Conservation (phyloP, 768 basidiomycete genomes). For the Psilocybe cubensis region DNA sequence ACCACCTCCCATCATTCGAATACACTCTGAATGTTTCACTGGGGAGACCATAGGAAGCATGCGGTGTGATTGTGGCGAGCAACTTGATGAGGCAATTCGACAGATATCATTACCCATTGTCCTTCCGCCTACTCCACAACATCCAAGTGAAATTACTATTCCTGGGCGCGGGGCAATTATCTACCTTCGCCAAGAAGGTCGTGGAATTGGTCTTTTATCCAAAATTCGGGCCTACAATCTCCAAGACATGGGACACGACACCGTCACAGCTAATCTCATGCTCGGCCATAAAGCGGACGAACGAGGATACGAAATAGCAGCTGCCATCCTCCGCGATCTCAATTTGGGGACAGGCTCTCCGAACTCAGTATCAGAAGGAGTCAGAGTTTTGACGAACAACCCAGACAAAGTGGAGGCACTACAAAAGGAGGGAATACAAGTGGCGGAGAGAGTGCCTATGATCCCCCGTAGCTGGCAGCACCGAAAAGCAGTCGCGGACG, state of each 20-base stretch:
- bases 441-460: slow-evolving; percentile 91
- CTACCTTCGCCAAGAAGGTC: slow-evolving; percentile 96
- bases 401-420: slow-evolving; percentile 95
- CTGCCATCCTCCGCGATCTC: slow-evolving; percentile 86
- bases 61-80: slow-evolving; percentile 99
- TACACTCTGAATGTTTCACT: slow-evolving; percentile 99
- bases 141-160: slow-evolving; percentile 43
- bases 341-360: slow-evolving; percentile 60
- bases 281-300: slow-evolving; percentile 95
- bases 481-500: slow-evolving; percentile 35
- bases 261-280: slow-evolving; percentile 96
- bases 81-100: slow-evolving; percentile 95
- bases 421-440: slow-evolving; percentile 77
- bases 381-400: slow-evolving; percentile 93
- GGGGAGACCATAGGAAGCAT: slow-evolving; percentile 98
- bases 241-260: slow-evolving; percentile 97
- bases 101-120: slow-evolving; percentile 77
- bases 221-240: slow-evolving; percentile 98
- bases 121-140: slow-evolving; percentile 38
- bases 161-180: slow-evolving; percentile 92
- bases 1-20: slow-evolving; percentile 85
- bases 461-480: slow-evolving; percentile 88
- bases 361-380: slow-evolving; percentile 47
- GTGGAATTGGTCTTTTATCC: slow-evolving; percentile 93
- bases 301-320: slow-evolving; percentile 90